Evolutionary conservation across 768 basidiomycete species (phyloP).

Genomic region (Strobilomyces echinocephalus): DNA sequence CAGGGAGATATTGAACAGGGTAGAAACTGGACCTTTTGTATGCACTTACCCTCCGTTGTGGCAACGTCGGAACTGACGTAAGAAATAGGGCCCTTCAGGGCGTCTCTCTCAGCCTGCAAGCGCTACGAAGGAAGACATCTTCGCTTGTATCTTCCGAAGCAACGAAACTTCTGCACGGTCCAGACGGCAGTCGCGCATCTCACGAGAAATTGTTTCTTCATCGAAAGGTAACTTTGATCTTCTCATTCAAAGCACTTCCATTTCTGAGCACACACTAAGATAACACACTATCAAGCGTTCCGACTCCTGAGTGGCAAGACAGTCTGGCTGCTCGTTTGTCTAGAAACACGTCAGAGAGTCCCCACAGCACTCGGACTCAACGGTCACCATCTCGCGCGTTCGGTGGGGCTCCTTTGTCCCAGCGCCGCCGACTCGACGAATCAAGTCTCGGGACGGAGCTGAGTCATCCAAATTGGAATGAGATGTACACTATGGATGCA

Average conservation of each 20-base stretch:
- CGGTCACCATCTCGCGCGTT: slow-evolving; percentile 25
- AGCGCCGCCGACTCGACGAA: slow-evolving; percentile 43
- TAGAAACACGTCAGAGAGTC: slow-evolving; percentile 17
- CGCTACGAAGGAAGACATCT: slow-evolving; percentile 73
- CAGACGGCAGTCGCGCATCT: slow-evolving; percentile 69
- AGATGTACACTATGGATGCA: slow-evolving; percentile 55
- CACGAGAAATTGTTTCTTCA: slow-evolving; percentile 78
- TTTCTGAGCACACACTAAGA: slow-evolving; percentile 34
- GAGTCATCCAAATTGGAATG: slow-evolving; percentile 47
- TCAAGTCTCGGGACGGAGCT: slow-evolving; percentile 4
- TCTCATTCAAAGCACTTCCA: neutral
- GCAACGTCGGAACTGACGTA: slow-evolving; percentile 3
- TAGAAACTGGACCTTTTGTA: slow-evolving; percentile 79
- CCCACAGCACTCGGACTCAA: slow-evolving; percentile 6
- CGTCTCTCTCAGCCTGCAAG: slow-evolving; percentile 54
- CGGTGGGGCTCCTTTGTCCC: slow-evolving; percentile 36
- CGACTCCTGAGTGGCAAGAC: slow-evolving; percentile 78
- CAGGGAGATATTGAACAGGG: slow-evolving; percentile 67
- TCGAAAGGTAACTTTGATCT: slow-evolving; percentile 41
- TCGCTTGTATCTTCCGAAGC: slow-evolving; percentile 65
- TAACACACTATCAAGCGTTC: slow-evolving; percentile 54
- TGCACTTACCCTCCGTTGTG: slow-evolving; percentile 18
- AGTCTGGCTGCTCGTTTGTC: slow-evolving; percentile 55
- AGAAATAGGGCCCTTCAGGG: slow-evolving; percentile 63
- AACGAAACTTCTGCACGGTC: slow-evolving; percentile 52